A percentile compares a stretch with the other conserved stretches of the same genome.
These are phyloP conservation scores for Acacia crassicarpa DNA, from an alignment of 306 rosid genomes.

Conservation along the genomic window DNA sequence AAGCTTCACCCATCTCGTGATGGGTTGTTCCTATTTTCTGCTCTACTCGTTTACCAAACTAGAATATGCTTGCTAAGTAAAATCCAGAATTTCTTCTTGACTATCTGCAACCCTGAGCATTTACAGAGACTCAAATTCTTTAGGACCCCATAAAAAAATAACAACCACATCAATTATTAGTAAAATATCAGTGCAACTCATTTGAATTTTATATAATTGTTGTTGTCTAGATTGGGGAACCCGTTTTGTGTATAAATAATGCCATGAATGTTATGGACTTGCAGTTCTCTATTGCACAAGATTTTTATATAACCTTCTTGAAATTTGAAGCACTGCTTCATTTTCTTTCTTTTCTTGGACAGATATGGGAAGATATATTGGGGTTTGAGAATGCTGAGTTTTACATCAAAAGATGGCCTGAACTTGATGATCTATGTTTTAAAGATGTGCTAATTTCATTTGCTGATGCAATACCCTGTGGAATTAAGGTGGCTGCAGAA, in stretches of 20 bases:
- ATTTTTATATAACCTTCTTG: slow-evolving; percentile 14
- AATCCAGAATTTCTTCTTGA: not conserved
- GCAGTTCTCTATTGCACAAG: slow-evolving; percentile 14
- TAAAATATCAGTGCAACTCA: not conserved
- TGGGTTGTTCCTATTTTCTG: not conserved
- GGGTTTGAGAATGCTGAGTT: slow-evolving; percentile 99
- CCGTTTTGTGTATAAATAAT: slow-evolving; percentile 13
- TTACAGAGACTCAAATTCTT: not conserved
- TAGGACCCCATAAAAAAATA: not conserved
- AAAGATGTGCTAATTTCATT: slow-evolving; percentile 76
- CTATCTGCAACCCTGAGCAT: not conserved
- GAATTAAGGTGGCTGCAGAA: slow-evolving; percentile 88
- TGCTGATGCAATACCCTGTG: slow-evolving; percentile 97
- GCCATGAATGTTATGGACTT: not conserved
- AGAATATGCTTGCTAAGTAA: slow-evolving; percentile 10
- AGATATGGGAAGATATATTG: slow-evolving; percentile 99
- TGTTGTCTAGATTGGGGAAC: slow-evolving; percentile 11
- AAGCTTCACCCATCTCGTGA: slow-evolving; percentile 11
- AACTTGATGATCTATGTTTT: slow-evolving; percentile 66
- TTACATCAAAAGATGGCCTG: slow-evolving; percentile 95
- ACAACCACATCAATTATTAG: not conserved
- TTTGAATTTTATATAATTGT: not conserved
- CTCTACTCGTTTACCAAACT: slow-evolving; percentile 7
- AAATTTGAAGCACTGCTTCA: slow-evolving; percentile 15
- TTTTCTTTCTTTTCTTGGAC: slow-evolving; percentile 42